Percentiles rank a stretch among this genome's conserved stretches.
phyloP scores from a whole-genome alignment of 352 stramenopile genomes.

The Globisporangium iwayamae region DNA sequence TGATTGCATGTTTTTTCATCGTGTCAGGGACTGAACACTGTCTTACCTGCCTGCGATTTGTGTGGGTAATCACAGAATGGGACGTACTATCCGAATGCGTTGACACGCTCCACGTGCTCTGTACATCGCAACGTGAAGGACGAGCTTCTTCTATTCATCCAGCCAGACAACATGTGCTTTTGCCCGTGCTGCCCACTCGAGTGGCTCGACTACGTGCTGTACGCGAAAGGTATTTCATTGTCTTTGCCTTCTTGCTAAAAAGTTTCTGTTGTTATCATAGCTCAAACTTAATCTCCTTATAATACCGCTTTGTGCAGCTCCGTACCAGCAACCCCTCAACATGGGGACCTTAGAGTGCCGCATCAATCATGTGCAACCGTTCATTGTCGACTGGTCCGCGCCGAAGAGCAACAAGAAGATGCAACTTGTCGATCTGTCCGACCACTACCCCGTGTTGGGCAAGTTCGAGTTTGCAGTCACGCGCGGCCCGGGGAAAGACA shows the following conservation, averaged over 20 bases:
- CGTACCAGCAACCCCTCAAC: slow-evolving; percentile 64
- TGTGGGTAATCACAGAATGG: slow-evolving; percentile 30
- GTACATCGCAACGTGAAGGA: slow-evolving; percentile 18
- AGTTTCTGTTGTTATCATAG: neutral
- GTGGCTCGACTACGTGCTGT: slow-evolving; percentile 84
- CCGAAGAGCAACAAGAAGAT: slow-evolving; percentile 53
- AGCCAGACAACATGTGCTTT: slow-evolving; percentile 58
- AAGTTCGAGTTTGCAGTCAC: slow-evolving; percentile 67
- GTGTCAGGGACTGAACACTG: neutral
- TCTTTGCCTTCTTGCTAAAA: neutral
- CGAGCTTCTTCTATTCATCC: slow-evolving; percentile 31
- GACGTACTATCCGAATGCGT: slow-evolving; percentile 43
- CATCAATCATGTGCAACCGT: slow-evolving; percentile 49
- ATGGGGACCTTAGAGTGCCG: slow-evolving; percentile 52
- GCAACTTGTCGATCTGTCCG: slow-evolving; percentile 61
- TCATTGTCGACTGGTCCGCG: slow-evolving; percentile 64
- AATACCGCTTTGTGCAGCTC: slow-evolving; percentile 23
- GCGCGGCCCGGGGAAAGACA: slow-evolving; percentile 32
- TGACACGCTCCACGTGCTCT: slow-evolving; percentile 54
- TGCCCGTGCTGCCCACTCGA: slow-evolving; percentile 77
- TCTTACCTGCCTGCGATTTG: neutral
- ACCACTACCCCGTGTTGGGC: slow-evolving; percentile 75
- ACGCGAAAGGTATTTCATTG: slow-evolving; percentile 44
- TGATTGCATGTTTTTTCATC: neutral
- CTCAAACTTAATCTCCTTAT: neutral